Base-by-base conservation (phyloP, 805 yeast species). In the Schwanniomyces sp. region DNA sequence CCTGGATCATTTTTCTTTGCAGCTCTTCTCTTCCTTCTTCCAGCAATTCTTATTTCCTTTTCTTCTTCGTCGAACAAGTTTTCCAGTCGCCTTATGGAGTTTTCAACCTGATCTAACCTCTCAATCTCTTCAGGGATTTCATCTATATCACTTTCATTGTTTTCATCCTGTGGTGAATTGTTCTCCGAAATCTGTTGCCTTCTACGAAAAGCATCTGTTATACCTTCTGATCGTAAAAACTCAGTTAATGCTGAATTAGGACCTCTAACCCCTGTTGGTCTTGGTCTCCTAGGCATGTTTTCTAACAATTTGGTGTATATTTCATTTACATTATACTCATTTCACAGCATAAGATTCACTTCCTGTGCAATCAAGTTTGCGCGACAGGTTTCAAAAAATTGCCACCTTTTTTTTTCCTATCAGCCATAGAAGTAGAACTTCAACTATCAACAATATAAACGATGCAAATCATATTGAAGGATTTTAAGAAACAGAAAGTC, bases 231-330 rank as follows among this genome's bases (percentile, higher is more conserved):
- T 43, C 91, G 75, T 50, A 91, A 75, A 59, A 91, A 91, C 65
- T 88, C 94, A 0, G 97, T 91, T 54, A 91, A 72, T 0, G 97
- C 97, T 55, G 95, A 86, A 70, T 88, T 89, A 40, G 96, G 88
- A 5, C 86, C 88, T 36, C 71, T 57, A 10, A 74, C 75, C 28
- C 63, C 63, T 10, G 56, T 49, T 12, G 3, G 44, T 51, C 24
- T 45, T 52, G 16, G 40, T 41, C 44, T 62, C 50, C 44, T 62
- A 30, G 34, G 30, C 21, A 40, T 24, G 21, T 21, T 12, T 18
- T 18, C 3, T 32, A 32, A 6, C 3, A 6, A 14, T 32, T 16
- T n/a, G 3, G 3, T 7, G 8, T 32, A 3, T 7, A 14, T 32
- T n/a, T 14, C n/a, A 4, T 32, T n/a, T 32, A 11, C 10, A 10